phyloP scores from a whole-genome alignment of 768 basidiomycete genomes.

The Suillus sp. region DNA sequence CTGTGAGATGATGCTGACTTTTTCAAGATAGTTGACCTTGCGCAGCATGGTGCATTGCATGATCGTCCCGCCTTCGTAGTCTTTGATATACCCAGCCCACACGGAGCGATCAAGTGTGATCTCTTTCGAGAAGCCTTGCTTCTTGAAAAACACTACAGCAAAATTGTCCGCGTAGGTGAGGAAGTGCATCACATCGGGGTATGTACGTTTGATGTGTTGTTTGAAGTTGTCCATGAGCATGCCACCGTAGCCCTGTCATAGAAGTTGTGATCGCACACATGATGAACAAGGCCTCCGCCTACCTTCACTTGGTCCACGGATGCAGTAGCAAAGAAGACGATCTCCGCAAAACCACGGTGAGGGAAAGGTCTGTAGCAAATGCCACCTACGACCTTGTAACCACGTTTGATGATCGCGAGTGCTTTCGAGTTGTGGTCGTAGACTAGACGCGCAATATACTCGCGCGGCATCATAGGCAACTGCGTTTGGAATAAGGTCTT shows the following conservation, averaged over 20 bases:
- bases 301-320: constrained; percentile 98
- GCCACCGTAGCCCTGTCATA: constrained; percentile 86
- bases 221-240: constrained; percentile 99
- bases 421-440: constrained; percentile 91
- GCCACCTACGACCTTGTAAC: constrained; percentile 94
- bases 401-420: constrained; percentile 92
- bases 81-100: constrained; percentile 99
- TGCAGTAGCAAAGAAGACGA: constrained; percentile 97
- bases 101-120: constrained; percentile 87
- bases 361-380: constrained; percentile 97
- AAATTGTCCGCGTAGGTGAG: constrained; percentile 99
- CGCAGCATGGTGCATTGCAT: constrained; percentile 98
- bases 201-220: constrained; percentile 80
- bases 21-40: constrained; percentile 87
- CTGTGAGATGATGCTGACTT: constrained; percentile 66
- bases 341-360: constrained; percentile 94
- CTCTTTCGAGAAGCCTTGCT: constrained; percentile 98
- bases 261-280: neutral
- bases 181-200: constrained; percentile 91
- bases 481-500: constrained; percentile 98
- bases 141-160: constrained; percentile 98
- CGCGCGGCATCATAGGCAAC: constrained; percentile 97
- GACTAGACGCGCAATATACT: constrained; percentile 95
- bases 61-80: constrained; percentile 98
- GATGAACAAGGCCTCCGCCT: constrained; percentile 20